Evolutionary conservation across 768 basidiomycete species (phyloP), one percentile per base, ranked within the genome.

Genomic region (Vararia minispora): DNA sequence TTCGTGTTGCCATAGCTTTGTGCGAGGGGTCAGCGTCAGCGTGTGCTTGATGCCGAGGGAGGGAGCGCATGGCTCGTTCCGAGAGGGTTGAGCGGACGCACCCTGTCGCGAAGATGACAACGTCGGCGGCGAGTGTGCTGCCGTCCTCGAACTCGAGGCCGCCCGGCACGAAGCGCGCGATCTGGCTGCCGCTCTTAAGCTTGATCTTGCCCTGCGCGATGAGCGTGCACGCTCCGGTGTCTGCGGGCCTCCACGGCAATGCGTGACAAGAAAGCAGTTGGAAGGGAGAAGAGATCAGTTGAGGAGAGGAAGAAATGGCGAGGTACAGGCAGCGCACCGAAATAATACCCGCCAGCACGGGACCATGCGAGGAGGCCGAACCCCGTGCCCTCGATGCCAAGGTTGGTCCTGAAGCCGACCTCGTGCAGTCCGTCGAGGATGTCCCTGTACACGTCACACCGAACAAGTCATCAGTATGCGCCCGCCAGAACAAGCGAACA

Each of bases 301-400:
- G n/a, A n/a, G n/a, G n/a, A n/a, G n/a, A n/a, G n/a, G n/a, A n/a
- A n/a, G n/a, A n/a, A n/a, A n/a, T n/a, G n/a, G n/a, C n/a, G n/a
- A n/a, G n/a, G n/a, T n/a, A n/a, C n/a, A n/a, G 10, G 5, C 12
- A 17, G 32, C 57, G n/a, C 40, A 71, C 79, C 76, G 2, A 79
- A 57, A 54, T 81, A 82, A 54, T 76, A 81, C 7, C 80, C 78
- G 18, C 78, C 79, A 0, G 58, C 71, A 29, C 62, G 63, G 6
- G 52, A 53, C 52, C 64, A 71, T 11, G 66, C 68, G 14, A 72
- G 54, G 29, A 69, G 56, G 8, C 68, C 40, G 43, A 73, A 63
- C 0, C 80, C 79, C 1, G 68, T 59, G 14, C 61, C 69, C 5
- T 73, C 67, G 24, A 60, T 61, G 6, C 79, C 79, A 6, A 54